Evolutionary conservation across 202 grass and related monocot genomes (phyloP).

Genomic region (Hordeum pubiflorum): DNA sequence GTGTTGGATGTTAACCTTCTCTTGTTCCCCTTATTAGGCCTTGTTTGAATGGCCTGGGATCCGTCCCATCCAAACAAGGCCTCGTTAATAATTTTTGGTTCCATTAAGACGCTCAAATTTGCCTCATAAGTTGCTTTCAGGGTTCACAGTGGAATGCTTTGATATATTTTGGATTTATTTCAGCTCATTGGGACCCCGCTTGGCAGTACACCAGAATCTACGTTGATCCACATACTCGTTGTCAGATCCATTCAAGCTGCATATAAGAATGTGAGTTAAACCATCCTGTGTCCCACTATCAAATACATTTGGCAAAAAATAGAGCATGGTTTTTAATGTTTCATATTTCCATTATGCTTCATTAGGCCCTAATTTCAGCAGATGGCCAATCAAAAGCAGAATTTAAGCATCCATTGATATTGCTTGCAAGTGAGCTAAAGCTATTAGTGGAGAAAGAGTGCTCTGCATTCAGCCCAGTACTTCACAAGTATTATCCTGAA

Average conservation of each 20-base stretch:
- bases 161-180: constrained; percentile 28
- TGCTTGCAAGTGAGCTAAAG: constrained; percentile 66
- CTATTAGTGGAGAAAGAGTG: constrained; percentile 66
- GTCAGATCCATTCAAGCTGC: constrained; percentile 71
- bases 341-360: constrained; percentile 12
- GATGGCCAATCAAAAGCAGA: constrained; percentile 40
- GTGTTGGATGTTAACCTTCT: constrained; percentile 10
- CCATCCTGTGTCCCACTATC: background rate
- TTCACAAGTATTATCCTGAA: constrained; percentile 61
- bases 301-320: background rate
- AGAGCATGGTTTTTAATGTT: constrained; percentile 1
- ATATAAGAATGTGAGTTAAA: constrained; percentile 56
- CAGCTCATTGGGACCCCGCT: constrained; percentile 42
- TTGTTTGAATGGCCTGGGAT: background rate
- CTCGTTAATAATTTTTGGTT: background rate
- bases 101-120: background rate
- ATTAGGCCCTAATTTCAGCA: constrained; percentile 49
- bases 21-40: constrained; percentile 7
- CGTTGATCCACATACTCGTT: constrained; percentile 55
- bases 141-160: background rate
- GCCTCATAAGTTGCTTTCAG: background rate
- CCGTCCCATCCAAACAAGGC: background rate
- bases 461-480: constrained; percentile 48
- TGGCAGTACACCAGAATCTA: constrained; percentile 37
- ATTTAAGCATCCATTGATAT: constrained; percentile 50